Evolutionary conservation across 1,284 basidiomycete genomes (phyloP), one percentile per base, ranked within the genome.

Genomic region (Neotropicomus parvogracilis): DNA sequence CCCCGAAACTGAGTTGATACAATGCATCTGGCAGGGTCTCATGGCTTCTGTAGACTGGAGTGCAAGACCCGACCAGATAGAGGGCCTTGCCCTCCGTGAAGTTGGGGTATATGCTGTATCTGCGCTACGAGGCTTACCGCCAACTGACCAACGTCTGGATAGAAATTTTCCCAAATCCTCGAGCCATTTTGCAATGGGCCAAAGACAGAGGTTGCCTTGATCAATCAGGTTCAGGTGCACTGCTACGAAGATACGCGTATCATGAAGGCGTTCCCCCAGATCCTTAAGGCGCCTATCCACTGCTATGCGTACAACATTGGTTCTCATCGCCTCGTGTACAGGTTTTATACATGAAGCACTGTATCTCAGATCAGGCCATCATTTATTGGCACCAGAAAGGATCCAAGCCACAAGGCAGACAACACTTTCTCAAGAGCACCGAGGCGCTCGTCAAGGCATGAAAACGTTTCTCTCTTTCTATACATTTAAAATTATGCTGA

Each of bases 321-420:
- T 36, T 44, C 34, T 46, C 48, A 46, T 50, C 6, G 24, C 13
- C 9, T 37, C 36, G 6, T 35, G 6, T 3, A 43, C 55, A 91
- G 88, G 85, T 94, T 63, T 77, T 95, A 68, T 97, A 97, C 74
- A 95, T 94, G 70, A 85, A 88, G 62, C 95, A 98, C 64, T 93
- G 92, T 70, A 80, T 97, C 59, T 89, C 91, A 52, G 92, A 95
- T 64, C 88, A 94, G 67, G 94, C 95, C 53, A 95, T 98, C 64
- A 88, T 97, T 53, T 98, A 97, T 72, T 98, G 95, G 95, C 79
- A 92, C 71, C 85, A 90, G 71, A 98, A 98, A 72, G 95, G 95
- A 49, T 89, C 93, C 48, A 97, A 94, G 73, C 81, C 91, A 1
- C 90, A 97, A 67, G 95, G 94, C 45, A 86, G 88, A 67, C 91